phyloP scores from a whole-genome alignment of 306 rosid genomes.

The Quercus cerris region DNA sequence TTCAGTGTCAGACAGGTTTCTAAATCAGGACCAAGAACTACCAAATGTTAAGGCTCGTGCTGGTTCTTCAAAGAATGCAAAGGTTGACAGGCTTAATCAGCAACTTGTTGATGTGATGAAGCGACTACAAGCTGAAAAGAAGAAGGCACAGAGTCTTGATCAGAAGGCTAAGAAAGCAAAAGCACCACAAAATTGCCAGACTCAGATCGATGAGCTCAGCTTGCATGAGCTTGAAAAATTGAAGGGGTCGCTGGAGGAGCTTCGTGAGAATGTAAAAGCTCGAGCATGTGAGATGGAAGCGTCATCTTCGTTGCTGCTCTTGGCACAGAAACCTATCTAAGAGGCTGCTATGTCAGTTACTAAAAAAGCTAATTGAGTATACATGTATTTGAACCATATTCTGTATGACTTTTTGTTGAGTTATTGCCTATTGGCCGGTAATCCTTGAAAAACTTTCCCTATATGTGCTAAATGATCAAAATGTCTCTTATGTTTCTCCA shows the following conservation, averaged over 20 bases:
- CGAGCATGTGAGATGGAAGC: constrained; percentile 38
- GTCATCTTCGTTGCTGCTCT: constrained; percentile 39
- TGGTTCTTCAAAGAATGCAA: not conserved
- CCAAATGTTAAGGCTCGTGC: not conserved
- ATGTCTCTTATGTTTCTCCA: not conserved
- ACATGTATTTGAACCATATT: not conserved
- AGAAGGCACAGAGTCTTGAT: constrained; percentile 27
- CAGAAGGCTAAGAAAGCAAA: constrained; percentile 10
- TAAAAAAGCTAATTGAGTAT: constrained; percentile 7
- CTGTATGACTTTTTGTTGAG: not conserved
- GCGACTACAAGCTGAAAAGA: constrained; percentile 33
- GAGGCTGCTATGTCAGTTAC: not conserved
- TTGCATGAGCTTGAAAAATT: constrained; percentile 15
- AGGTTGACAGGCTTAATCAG: not conserved
- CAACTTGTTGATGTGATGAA: constrained; percentile 16
- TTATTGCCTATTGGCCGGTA: not conserved
- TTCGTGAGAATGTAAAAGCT: constrained; percentile 15
- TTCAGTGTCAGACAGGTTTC: constrained; percentile 29
- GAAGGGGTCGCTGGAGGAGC: constrained; percentile 25
- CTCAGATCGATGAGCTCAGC: constrained; percentile 4
- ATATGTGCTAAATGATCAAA: not conserved
- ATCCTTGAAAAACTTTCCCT: not conserved
- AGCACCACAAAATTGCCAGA: not conserved
- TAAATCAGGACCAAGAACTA: not conserved
- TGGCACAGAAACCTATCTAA: constrained; percentile 20